A percentile compares a stretch with the other conserved stretches of the same genome.
These are phyloP conservation scores for Calamus simplicifolius DNA, from an alignment of 176 grass and related monocot genomes.

Conservation along the genomic window DNA sequence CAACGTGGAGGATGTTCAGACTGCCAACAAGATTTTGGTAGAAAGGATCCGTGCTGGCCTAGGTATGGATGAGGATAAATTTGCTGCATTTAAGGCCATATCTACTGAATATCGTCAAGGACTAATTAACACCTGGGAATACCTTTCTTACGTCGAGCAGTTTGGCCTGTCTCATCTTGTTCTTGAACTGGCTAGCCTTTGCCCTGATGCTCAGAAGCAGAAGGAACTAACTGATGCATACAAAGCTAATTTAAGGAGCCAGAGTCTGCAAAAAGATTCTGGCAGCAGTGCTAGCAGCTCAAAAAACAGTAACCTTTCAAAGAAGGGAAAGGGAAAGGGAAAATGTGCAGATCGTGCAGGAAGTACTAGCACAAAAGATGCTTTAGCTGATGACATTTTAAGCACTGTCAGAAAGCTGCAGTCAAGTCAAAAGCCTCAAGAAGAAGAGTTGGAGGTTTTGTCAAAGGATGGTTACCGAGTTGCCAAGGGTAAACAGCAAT, in stretches of 20 bases:
- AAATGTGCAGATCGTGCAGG: slow-evolving; percentile 31
- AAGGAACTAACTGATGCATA: slow-evolving; percentile 77
- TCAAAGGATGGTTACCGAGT: slow-evolving; percentile 77
- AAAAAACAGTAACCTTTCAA: slow-evolving; percentile 10
- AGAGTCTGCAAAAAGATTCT: slow-evolving; percentile 34
- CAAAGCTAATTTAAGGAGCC: slow-evolving; percentile 40
- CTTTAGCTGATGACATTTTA: slow-evolving; percentile 36
- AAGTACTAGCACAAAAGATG: slow-evolving; percentile 41
- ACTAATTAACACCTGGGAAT: slow-evolving; percentile 57
- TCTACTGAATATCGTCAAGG: slow-evolving; percentile 73
- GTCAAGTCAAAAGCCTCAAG: slow-evolving; percentile 31
- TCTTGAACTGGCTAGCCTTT: slow-evolving; percentile 73
- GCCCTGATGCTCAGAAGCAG: slow-evolving; percentile 68
- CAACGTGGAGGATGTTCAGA: slow-evolving; percentile 29
- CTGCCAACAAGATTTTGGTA: slow-evolving; percentile 64
- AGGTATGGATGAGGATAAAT: slow-evolving; percentile 71
- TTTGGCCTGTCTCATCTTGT: slow-evolving; percentile 80
- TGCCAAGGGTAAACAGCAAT: slow-evolving; percentile 33
- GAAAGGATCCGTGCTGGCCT: slow-evolving; percentile 65
- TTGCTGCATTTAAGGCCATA: slow-evolving; percentile 68
- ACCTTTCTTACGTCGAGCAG: slow-evolving; percentile 88
- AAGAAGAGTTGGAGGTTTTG: slow-evolving; percentile 53
- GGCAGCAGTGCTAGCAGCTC: slow-evolving; percentile 22
- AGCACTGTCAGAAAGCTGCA: slow-evolving; percentile 57
- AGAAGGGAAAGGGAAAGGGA: slow-evolving; percentile 38